Evolutionary conservation across 495 filamentous ascomycete genomes (phyloP), one percentile per base, ranked within the genome.

Genomic region (Neurospora sp.): DNA sequence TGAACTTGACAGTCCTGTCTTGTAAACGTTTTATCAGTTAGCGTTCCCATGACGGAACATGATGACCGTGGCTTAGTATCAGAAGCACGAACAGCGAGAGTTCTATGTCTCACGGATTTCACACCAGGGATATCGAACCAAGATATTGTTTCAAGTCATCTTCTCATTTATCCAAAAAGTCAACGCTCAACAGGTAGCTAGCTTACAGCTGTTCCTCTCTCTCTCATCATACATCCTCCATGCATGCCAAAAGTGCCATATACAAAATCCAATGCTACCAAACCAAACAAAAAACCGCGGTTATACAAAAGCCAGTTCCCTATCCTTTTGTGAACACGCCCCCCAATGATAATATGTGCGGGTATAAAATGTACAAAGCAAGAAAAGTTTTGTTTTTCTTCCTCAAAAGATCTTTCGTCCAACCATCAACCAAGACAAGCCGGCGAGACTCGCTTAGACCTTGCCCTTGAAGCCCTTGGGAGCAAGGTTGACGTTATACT

Each of bases 401-500:
- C 46, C n/a, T n/a, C n/a, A n/a, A 20, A 49, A 49, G 20, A 49
- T 60, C 10, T 20, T 23, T 14, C 49, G 31, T 60, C 44, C 23
- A 18, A 66, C 12, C 12, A 37, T 35, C 54, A 66, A 14, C 54
- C 5, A 18, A 27, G 49, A 14, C 20, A 27, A n/a, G n/a, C n/a
- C n/a, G n/a, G n/a, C n/a, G n/a, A n/a, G n/a, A n/a, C n/a, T 37
- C 6, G 54, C 7, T 76, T 71, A 83, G n/a, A 77, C 49, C 80
- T 84, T 83, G 73, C 84, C 84, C 81, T 84, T 84, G 78, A 85
- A 87, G 69, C 81, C 81, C 80, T 87, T 87, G 39, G 84, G 84
- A 23, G 84, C 83, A 5, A 91, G 77, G 77, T 84, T 84, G 76
- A 91, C 88, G 75, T 90, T 86, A 81, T 90, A 90, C 76, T 87